Evolutionary conservation across 768 basidiomycete genomes (phyloP), one percentile per base, ranked within the genome.

Genomic region (Lactifluus rugatus): DNA sequence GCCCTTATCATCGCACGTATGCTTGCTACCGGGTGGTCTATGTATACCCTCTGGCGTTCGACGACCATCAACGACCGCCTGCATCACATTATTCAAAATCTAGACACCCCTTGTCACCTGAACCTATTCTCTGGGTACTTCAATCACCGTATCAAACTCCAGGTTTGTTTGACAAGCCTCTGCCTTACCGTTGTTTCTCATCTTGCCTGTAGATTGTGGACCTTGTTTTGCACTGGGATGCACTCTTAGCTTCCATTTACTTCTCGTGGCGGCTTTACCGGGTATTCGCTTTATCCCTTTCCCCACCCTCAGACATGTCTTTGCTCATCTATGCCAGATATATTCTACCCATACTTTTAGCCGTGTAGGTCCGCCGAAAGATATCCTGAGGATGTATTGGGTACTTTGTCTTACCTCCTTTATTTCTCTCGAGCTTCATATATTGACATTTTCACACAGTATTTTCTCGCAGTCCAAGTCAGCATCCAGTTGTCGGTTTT

Each of bases 401-500:
- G 80, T 78, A 51, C 42, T 68, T 14, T 11, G 8, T 25, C 14
- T 48, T 61, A 14, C 49, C 53, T 72, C 28, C 4, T 44, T 41
- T 64, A 5, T n/a, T 23, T 0, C 14, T 2, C 36, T 28, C 13
- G 14, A 26, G 14, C 31, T 14, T 4, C 47, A 14, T n/a, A 14
- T 34, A 16, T 19, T 23, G 31, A 50, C 34, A 14, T 23, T 26
- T 2, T 21, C 28, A n/a, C 28, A n/a, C 51, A 82, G 81, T 75
- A 75, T 65, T 80, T 82, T 67, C 73, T 82, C 69, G 77, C 79
- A 1, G 69, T 82, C 11, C 73, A 77, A 34, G 80, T 78, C 23
- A 76, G 75, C 62, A 70, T 83, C 1, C 81, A 83, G 62, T 67
- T 85, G 11, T 78, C 78, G 51, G 71, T 74, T 2, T 83, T 81